These are phyloP conservation scores for Helianthus annuus DNA, from an alignment of 129 eudicot species.

Conservation along the genomic window DNA sequence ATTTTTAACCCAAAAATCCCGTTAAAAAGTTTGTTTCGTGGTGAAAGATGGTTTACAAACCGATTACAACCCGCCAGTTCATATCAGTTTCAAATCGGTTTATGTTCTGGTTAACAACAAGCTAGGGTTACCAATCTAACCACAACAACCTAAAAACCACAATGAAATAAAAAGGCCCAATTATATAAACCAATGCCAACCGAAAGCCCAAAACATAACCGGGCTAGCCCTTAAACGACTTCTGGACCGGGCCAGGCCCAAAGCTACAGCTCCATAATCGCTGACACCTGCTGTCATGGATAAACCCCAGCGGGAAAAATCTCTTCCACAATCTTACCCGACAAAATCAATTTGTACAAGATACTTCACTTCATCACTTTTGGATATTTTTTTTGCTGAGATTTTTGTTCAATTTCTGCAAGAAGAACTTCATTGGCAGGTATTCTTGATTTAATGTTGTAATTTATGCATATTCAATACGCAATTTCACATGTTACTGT, in stretches of 20 bases:
- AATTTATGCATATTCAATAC: neutral
- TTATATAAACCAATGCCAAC: neutral
- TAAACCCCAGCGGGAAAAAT: constrained; percentile 32
- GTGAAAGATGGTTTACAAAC: too few species aligned
- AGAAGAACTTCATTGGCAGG: constrained; percentile 16
- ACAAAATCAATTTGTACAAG: neutral
- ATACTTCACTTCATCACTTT: constrained; percentile 13
- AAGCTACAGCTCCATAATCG: neutral
- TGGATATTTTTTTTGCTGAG: neutral
- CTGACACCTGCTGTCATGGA: constrained; percentile 25
- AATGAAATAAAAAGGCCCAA: neutral
- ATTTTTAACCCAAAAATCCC: too few species aligned
- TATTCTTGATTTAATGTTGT: constrained; percentile 3
- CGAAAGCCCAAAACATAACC: neutral
- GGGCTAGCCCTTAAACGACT: neutral
- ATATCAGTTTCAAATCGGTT: too few species aligned
- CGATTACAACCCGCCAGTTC: too few species aligned
- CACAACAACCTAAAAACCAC: too few species aligned
- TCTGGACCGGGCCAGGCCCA: constrained; percentile 7
- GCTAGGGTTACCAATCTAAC: too few species aligned
- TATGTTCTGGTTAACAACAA: too few species aligned
- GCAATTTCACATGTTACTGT: neutral
- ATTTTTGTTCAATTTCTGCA: neutral
- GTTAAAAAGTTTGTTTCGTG: too few species aligned
- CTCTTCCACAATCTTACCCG: constrained; percentile 30